Evolutionary conservation across 2,329 filamentous ascomycete species (phyloP).

Genomic region (Cladosporium sp.): DNA sequence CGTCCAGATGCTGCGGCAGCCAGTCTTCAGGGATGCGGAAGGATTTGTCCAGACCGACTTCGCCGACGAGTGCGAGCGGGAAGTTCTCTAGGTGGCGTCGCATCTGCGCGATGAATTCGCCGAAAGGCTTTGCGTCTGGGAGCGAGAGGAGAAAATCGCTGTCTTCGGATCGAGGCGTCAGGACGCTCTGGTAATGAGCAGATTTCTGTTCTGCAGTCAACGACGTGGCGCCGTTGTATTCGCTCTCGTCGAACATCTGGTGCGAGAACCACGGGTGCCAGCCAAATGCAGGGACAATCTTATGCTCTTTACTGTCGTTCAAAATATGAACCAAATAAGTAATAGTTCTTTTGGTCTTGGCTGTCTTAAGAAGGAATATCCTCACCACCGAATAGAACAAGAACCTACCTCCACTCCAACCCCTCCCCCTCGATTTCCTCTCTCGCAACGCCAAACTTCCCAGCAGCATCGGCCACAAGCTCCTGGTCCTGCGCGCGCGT

Average conservation of each 20-base stretch:
- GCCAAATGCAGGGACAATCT: slow-evolving; percentile 72
- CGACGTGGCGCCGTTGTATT: slow-evolving; percentile 34
- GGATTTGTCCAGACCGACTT: slow-evolving; percentile 75
- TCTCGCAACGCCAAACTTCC: slow-evolving; percentile 52
- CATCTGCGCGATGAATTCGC: slow-evolving; percentile 59
- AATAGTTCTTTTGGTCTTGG: neutral
- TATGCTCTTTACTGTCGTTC: slow-evolving; percentile 39
- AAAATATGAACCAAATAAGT: neutral
- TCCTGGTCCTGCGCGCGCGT: slow-evolving; percentile 75
- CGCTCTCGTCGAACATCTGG: slow-evolving; percentile 66
- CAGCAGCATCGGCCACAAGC: slow-evolving; percentile 66
- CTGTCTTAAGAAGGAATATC: no score
- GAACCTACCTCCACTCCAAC: slow-evolving; percentile 37
- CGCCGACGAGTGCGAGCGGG: slow-evolving; percentile 70
- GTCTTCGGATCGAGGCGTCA: slow-evolving; percentile 60
- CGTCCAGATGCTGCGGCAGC: slow-evolving; percentile 45
- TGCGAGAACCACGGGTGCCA: slow-evolving; percentile 89
- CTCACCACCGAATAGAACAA: no score
- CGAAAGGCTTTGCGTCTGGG: slow-evolving; percentile 63
- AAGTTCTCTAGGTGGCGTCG: slow-evolving; percentile 57
- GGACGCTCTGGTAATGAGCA: slow-evolving; percentile 67
- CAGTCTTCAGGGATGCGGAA: slow-evolving; percentile 71
- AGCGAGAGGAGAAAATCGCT: slow-evolving; percentile 54
- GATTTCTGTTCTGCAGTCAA: slow-evolving; percentile 50
- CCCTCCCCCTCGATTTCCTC: slow-evolving; percentile 25